Base-by-base conservation (phyloP, 164 flowering plant species). In the Vitis rupestris region DNA sequence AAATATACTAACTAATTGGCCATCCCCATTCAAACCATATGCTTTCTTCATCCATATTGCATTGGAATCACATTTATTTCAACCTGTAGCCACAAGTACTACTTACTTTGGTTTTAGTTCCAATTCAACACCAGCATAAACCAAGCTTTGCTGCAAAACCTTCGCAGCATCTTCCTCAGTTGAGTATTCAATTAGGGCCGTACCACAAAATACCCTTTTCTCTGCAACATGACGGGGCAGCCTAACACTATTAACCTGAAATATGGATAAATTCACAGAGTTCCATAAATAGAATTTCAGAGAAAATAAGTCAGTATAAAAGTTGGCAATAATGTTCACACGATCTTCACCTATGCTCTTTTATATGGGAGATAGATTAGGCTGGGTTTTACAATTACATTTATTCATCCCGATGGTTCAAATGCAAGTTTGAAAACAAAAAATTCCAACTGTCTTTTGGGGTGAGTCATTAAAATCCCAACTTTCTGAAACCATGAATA, bases 231-330 rank as follows among this genome's bases (percentile, higher is more conserved):
- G 98, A 55, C 90, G 91, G 63, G 99, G 98, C 61, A 93, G 82
- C 80, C 98, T 88, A 64, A 93, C 86, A 72, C 98, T 88, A 68
- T 86, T 89, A 76, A 95, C 97, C 99, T 95, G 83, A 63, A 82
- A 60, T 23, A 74, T 52, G 9, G 9, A 73, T 9, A 65, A 31
- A n/a, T 4, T 44, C 54, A 59, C 13, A 5, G 15, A 29, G 15
- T 47, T 44, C 17, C 48, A n/a, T 7, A 37, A 10, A 31, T 17
- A 54, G 10, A 58, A 59, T 9, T 31, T 15, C 12, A 44, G 54
- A 23, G 37, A 27, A 8, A 14, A 48, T 12, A 8, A 37, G 37
- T 12, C 37, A 10, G 14, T 13, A 14, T 15, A 63, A 70, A n/a
- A 49, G 63, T 19, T 1, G 16, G 13, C 9, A 63, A 48, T 50